Percentiles rank a stretch among this genome's conserved stretches.
phyloP scores from a whole-genome alignment of 495 filamentous ascomycete genomes.

The Hyaloscypha finlandica region DNA sequence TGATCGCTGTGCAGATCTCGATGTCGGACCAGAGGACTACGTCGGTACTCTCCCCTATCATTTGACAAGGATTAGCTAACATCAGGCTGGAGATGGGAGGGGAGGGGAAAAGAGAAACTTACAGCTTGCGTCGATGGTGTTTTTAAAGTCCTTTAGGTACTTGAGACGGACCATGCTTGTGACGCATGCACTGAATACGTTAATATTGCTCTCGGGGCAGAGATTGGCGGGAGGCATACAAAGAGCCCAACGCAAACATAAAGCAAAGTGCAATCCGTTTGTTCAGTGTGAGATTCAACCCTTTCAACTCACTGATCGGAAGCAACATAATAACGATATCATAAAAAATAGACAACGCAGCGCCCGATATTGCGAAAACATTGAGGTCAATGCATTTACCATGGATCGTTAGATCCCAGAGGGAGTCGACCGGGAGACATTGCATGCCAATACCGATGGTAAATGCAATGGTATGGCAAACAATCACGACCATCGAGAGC shows the following conservation, averaged over 20 bases:
- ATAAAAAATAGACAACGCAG: conserved; percentile 38
- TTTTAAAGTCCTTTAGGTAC: conserved; percentile 39
- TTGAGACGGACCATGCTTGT: conserved; percentile 41
- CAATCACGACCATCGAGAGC: conserved; percentile 37
- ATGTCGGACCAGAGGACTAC: conserved; percentile 49
- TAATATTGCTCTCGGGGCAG: conserved; percentile 2
- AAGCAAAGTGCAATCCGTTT: conserved; percentile 38
- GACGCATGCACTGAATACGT: conserved; percentile 32
- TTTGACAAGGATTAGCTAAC: not conserved
- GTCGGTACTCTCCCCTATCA: conserved; percentile 40
- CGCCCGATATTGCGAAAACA: conserved; percentile 35
- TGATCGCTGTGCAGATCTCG: conserved; percentile 49
- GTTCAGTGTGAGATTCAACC: conserved; percentile 38
- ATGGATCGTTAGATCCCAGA: conserved; percentile 33
- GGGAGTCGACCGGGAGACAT: conserved; percentile 41
- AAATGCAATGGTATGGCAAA: conserved; percentile 43
- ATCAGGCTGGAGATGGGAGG: not conserved
- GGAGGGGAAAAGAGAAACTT: conserved; percentile 8
- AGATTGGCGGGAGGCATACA: not conserved
- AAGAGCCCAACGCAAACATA: conserved; percentile 43
- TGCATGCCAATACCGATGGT: conserved; percentile 42
- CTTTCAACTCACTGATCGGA: conserved; percentile 39
- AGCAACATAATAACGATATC: conserved; percentile 42
- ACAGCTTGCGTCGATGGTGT: conserved; percentile 37
- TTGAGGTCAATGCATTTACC: conserved; percentile 38